phyloP scores from a whole-genome alignment of 257 asterid species.

The Thymus mandschuricus region DNA sequence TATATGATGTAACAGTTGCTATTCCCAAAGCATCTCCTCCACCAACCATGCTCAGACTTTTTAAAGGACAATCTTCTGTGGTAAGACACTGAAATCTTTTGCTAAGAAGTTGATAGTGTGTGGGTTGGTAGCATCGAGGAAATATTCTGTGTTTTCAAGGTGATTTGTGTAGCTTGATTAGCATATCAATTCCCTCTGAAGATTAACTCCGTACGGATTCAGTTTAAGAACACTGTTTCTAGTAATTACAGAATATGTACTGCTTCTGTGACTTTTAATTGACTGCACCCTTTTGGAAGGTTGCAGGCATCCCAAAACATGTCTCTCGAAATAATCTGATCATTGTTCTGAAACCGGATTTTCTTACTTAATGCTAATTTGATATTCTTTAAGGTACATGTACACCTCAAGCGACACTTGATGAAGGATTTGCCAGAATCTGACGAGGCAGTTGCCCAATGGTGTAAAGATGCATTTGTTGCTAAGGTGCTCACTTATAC shows the following conservation, averaged over 20 bases:
- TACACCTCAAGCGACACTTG: slow-evolving; percentile 76
- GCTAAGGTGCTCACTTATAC: slow-evolving; percentile 61
- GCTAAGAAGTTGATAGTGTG: neutral
- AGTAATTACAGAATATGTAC: slow-evolving; percentile 11
- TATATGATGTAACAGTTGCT: slow-evolving; percentile 86
- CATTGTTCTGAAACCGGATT: neutral
- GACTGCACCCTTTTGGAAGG: neutral
- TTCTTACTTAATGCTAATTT: neutral
- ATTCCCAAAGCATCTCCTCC: slow-evolving; percentile 80
- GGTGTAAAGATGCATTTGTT: slow-evolving; percentile 82
- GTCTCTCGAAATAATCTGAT: neutral
- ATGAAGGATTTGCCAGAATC: slow-evolving; percentile 88
- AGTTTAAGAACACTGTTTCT: neutral
- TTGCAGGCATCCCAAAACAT: neutral
- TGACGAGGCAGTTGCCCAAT: slow-evolving; percentile 81
- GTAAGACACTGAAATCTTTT: slow-evolving; percentile 45
- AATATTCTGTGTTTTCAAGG: neutral
- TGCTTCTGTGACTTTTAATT: neutral
- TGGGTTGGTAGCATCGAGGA: slow-evolving; percentile 13
- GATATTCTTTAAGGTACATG: slow-evolving; percentile 67
- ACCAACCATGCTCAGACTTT: slow-evolving; percentile 92
- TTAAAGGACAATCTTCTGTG: slow-evolving; percentile 89
- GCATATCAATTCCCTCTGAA: neutral
- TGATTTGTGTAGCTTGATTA: neutral
- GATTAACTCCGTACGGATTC: neutral